These are phyloP conservation scores for Nothophoma quercina DNA, from an alignment of 2,329 filamentous ascomycete species.

Conservation along the genomic window DNA sequence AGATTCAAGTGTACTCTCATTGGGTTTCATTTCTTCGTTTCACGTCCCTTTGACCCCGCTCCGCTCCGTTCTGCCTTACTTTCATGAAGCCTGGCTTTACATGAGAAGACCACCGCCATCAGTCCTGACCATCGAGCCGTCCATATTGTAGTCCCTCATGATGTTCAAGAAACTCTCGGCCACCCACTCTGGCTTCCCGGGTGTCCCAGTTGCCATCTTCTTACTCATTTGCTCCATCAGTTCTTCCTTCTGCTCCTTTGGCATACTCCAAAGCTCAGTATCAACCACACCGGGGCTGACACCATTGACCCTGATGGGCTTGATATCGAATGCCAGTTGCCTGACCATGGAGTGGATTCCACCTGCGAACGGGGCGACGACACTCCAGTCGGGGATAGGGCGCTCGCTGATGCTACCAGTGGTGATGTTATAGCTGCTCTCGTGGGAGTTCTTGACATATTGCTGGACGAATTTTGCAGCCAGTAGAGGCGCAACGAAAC, in stretches of 20 bases:
- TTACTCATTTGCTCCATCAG: conserved; percentile 30
- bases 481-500: conserved; percentile 61
- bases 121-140: conserved; percentile 54
- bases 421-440: conserved; percentile 64
- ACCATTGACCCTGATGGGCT: conserved; percentile 69
- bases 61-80: too few species aligned
- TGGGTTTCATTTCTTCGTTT: too few species aligned
- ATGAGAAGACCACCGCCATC: conserved; percentile 49
- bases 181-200: conserved; percentile 42
- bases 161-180: conserved; percentile 58
- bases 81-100: conserved; percentile 1
- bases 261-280: conserved; percentile 53
- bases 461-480: conserved; percentile 59
- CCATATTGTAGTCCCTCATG: conserved; percentile 57
- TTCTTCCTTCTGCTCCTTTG: conserved; percentile 35
- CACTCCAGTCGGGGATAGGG: conserved; percentile 61
- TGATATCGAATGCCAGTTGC: conserved; percentile 68
- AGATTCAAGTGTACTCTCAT: too few species aligned
- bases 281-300: conserved; percentile 64
- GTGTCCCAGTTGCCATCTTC: conserved; percentile 37
- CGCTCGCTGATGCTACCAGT: conserved; percentile 61
- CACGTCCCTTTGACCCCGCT: too few species aligned
- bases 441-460: conserved; percentile 53
- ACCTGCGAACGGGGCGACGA: conserved; percentile 58
- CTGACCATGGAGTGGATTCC: conserved; percentile 63